A percentile compares a stretch with the other conserved stretches of the same genome.
These are phyloP conservation scores for Monascus purpureus DNA, from an alignment of 495 filamentous ascomycete species.

Conservation along the genomic window DNA sequence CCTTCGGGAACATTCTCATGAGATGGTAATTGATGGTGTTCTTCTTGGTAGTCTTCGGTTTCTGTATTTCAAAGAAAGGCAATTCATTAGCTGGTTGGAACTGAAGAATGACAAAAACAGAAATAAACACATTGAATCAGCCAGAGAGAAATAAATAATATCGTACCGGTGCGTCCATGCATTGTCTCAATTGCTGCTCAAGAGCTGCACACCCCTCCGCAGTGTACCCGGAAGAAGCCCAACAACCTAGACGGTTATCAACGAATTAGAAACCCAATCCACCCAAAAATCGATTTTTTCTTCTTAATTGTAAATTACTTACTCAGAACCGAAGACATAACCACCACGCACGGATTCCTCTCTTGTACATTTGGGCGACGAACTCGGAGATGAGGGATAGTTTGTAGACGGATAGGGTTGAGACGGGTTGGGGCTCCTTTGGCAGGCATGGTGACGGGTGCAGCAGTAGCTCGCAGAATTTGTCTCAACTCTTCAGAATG, in stretches of 20 bases:
- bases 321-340: constrained; percentile 91
- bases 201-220: constrained; percentile 61
- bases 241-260: constrained; percentile 52
- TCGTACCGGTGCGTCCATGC: constrained; percentile 83
- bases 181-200: constrained; percentile 70
- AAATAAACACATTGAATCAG: too few species aligned
- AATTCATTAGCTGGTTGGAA: constrained; percentile 4
- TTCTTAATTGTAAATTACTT: too few species aligned
- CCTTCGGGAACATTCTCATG: constrained; percentile 68
- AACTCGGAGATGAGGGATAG: constrained; percentile 71
- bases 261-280: neutral
- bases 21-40: constrained; percentile 96
- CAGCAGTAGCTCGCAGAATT: too few species aligned
- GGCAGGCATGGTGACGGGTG: constrained; percentile 30
- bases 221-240: constrained; percentile 75
- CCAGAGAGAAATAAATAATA: too few species aligned
- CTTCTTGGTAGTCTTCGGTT: constrained; percentile 48
- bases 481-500: too few species aligned
- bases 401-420: constrained; percentile 68
- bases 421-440: constrained; percentile 34
- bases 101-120: neutral
- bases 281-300: too few species aligned
- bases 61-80: constrained; percentile 26
- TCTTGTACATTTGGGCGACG: constrained; percentile 64
- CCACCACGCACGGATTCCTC: constrained; percentile 61